phyloP scores from a whole-genome alignment of 2,329 filamentous ascomycete genomes.

The Tolypocladium inflatum region DNA sequence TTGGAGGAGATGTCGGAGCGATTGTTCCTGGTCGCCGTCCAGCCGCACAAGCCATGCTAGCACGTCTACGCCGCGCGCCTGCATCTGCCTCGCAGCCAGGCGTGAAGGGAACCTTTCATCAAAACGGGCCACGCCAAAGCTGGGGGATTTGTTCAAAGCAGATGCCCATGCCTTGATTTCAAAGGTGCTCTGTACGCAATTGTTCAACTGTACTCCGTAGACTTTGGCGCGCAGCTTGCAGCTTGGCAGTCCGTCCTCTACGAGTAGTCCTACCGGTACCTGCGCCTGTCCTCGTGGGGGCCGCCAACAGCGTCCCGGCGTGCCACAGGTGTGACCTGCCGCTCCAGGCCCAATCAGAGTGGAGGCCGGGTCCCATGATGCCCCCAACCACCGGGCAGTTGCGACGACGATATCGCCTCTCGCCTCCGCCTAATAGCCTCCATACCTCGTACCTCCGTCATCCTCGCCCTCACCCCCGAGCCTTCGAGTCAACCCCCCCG shows the following conservation, averaged over 20 bases:
- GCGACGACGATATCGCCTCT: not conserved
- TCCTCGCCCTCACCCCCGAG: not conserved
- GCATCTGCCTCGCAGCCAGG: not conserved
- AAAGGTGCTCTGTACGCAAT: not conserved
- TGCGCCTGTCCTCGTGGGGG: not conserved
- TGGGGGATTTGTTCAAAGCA: not conserved
- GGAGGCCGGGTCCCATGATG: constrained; percentile 23
- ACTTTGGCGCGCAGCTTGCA: not conserved
- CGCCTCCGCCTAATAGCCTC: not conserved
- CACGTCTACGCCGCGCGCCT: not conserved
- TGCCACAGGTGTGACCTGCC: constrained; percentile 1
- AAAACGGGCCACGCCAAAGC: not conserved
- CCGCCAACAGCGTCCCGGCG: not conserved
- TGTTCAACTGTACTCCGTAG: not conserved
- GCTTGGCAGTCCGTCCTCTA: not conserved
- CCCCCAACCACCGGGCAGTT: constrained; percentile 10
- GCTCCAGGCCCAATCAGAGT: constrained; percentile 10
- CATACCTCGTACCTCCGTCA: not conserved
- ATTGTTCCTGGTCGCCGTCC: not conserved
- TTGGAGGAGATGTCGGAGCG: not conserved
- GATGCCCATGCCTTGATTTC: not conserved
- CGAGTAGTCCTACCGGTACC: not conserved
- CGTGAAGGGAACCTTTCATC: not conserved
- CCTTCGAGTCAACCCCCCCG: too few relatives aligned
- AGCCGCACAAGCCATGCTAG: not conserved